A percentile compares a stretch with the other conserved stretches of the same genome.
phyloP scores from a whole-genome alignment of 257 asterid genomes.

The Cynanchum wilfordii region DNA sequence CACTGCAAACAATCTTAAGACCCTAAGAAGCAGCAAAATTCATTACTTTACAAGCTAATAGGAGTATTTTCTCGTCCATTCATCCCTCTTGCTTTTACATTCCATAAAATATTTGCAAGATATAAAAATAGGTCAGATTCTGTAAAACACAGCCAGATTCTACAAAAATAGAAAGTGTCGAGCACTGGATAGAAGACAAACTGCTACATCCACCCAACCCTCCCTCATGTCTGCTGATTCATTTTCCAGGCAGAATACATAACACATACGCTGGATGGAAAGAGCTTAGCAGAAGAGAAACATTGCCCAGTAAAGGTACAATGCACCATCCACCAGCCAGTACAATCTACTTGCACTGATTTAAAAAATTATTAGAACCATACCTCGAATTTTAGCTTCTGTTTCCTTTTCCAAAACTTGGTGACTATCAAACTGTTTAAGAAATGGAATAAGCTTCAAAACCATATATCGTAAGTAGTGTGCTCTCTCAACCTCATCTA shows the following conservation, averaged over 20 bases:
- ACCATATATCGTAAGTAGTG: conserved; percentile 29
- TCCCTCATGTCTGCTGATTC: neutral
- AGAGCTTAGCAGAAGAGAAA: neutral
- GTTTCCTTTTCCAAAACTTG: conserved; percentile 39
- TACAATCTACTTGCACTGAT: neutral
- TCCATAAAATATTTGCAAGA: neutral
- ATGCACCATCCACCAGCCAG: neutral
- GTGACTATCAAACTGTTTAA: conserved; percentile 32
- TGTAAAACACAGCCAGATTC: neutral
- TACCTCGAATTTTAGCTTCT: conserved; percentile 55
- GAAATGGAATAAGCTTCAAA: conserved; percentile 31
- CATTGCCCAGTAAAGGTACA: neutral
- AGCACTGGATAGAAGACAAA: neutral
- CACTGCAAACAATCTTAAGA: neutral
- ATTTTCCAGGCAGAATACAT: neutral
- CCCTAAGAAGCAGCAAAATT: neutral
- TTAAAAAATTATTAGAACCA: neutral
- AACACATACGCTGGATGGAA: neutral
- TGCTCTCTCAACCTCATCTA: conserved; percentile 18
- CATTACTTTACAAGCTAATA: neutral
- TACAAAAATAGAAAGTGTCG: neutral
- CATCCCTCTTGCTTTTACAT: neutral
- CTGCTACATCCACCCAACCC: neutral
- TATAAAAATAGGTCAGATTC: neutral
- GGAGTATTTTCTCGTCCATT: neutral